phyloP scores from a whole-genome alignment of 768 basidiomycete species.

The Russula sp. region DNA sequence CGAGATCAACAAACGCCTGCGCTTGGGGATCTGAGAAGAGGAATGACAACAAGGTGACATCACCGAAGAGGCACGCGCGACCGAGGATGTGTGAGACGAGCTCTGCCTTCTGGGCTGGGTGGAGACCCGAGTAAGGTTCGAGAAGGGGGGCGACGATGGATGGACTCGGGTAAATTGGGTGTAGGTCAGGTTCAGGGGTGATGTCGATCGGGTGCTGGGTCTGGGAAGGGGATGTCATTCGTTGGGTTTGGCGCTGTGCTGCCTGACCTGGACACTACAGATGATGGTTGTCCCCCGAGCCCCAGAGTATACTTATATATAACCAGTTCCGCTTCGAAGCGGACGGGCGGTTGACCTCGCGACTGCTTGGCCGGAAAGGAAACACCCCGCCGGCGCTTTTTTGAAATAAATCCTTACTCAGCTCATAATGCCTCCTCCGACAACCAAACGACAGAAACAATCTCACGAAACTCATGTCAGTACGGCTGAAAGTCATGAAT shows the following conservation, averaged over 20 bases:
- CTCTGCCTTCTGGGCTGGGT: constrained; percentile 58
- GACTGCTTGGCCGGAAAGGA: constrained; percentile 9
- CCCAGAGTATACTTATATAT: background rate
- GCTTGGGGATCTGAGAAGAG: constrained; percentile 64
- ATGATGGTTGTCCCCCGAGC: background rate
- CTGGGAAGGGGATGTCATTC: constrained; percentile 32
- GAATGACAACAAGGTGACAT: constrained; percentile 64
- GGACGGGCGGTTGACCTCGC: constrained; percentile 12
- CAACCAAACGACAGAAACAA: constrained; percentile 47
- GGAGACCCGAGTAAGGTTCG: constrained; percentile 60
- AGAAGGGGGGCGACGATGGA: constrained; percentile 56
- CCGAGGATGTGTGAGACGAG: constrained; percentile 69
- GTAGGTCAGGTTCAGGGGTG: constrained; percentile 71
- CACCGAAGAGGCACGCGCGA: constrained; percentile 75
- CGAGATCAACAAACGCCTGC: constrained; percentile 61
- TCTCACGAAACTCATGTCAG: constrained; percentile 23
- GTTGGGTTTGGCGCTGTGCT: background rate
- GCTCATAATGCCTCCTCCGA: constrained; percentile 39
- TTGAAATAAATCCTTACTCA: constrained; percentile 14
- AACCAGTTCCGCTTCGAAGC: background rate
- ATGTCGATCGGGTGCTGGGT: constrained; percentile 47
- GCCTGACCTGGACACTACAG: background rate
- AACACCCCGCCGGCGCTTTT: background rate
- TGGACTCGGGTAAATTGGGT: constrained; percentile 70
- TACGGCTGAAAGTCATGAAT: constrained; percentile 9